Conservation (phyloP, 106 monocot species). For the Dioscorea dumetorum region DNA sequence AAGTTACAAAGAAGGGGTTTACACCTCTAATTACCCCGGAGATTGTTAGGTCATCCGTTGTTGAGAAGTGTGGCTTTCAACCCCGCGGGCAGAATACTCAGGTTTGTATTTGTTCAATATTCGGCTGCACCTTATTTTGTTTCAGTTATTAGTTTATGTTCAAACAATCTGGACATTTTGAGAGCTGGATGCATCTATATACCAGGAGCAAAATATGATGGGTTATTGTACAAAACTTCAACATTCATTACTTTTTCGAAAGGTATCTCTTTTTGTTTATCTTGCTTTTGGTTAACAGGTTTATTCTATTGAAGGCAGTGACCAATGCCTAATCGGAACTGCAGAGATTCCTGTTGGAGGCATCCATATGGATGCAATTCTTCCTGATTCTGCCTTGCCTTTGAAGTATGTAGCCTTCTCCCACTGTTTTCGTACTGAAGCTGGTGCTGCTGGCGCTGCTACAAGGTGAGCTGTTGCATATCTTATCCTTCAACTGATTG, state of each 20-base stretch:
- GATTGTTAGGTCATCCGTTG: conserved; percentile 84
- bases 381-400: conserved; percentile 76
- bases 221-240: neutral
- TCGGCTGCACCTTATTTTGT: neutral
- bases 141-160: neutral
- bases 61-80: conserved; percentile 99
- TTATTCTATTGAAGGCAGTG: conserved; percentile 88
- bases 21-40: conserved; percentile 89
- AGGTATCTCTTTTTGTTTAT: neutral
- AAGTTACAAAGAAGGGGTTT: conserved; percentile 73
- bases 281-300: conserved; percentile 44
- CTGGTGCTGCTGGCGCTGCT: conserved; percentile 87
- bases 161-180: neutral
- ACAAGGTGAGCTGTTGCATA: conserved; percentile 41
- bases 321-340: conserved; percentile 96
- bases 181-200: neutral
- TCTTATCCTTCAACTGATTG: no score
- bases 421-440: conserved; percentile 97
- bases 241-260: neutral
- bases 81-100: conserved; percentile 95
- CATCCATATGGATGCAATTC: conserved; percentile 93
- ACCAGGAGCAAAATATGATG: neutral
- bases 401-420: conserved; percentile 92
- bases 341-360: conserved; percentile 97
- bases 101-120: conserved; percentile 28